Base-by-base conservation (phyloP, 495 filamentous ascomycete species). In the Durotheca rogersii region DNA sequence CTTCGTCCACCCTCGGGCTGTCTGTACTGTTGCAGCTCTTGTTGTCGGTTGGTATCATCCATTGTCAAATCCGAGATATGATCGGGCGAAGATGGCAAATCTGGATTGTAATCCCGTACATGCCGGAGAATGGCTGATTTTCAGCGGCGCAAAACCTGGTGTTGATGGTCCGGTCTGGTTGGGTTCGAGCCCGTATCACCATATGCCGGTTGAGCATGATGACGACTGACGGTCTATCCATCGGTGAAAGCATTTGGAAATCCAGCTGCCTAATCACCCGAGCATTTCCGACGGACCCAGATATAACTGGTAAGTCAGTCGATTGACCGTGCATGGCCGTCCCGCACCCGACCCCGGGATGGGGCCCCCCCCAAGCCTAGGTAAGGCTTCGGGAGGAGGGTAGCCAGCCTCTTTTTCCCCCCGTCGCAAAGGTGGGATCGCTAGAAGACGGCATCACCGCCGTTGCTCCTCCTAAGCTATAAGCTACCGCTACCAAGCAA, bases 171-270 rank as follows among this genome's bases (percentile, higher is more conserved):
- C n/a, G n/a, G n/a, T 53, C 44, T 50, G 45, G 50, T 59, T 59
- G 50, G 54, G 45, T 31, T 39, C 42, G 34, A 40, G 51, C 12
- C 10, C 38, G 41, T 50, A 50, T n/a, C 53, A 59, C 53, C 56
- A 44, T 30, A 46, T 58, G 41, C 21, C 41, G 46, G 41, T 46
- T 41, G 7, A 33, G n/a, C 40, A 41, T 46, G 29, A 31, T 41
- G 43, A 14, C 38, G 21, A 34, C 14, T n/a, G 14, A 41, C 49
- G 30, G n/a, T n/a, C n/a, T n/a, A n/a, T n/a, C n/a, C 49, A 50
- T 53, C 56, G 56, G 56, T 59, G 56, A 59, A 53, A 59, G 49
- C 36, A 53, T 59, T 46, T 43, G 56, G 50, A 45, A 59, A 25
- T 51, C 40, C 45, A 59, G 56, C 56, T 53, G 35, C 35, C n/a